Base-by-base conservation (phyloP, 2,329 filamentous ascomycete species). In the Cryphonectria naterciae region DNA sequence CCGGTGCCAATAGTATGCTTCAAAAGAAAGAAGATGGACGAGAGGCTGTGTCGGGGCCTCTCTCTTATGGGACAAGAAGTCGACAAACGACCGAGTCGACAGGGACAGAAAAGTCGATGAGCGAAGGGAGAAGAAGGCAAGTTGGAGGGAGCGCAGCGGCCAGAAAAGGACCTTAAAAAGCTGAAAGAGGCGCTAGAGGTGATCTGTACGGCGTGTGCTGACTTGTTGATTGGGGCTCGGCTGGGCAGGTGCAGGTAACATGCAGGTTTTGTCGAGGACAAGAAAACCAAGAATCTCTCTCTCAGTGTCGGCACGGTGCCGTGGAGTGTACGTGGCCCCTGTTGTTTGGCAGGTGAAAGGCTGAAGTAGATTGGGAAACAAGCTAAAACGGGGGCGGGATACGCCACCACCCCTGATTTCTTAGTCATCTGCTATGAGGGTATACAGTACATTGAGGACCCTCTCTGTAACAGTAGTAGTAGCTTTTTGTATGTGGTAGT, bases 31-130 rank as follows among this genome's bases (percentile, higher is more conserved):
- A 11, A 19, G 28, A 67, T 41, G 65, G 39, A 58, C 54, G 13
- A 56, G 65, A 58, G 49, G 83, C 43, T 65, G 63, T 65, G 63
- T 8, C 63, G 35, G 63, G 63, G 63, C 63, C 63, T 65, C 63
- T 39, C 37, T 28, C 10, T 37, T 28, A 6, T 39, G 32, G 28
- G 25, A 46, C 7, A 22, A 43, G 19, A 37, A 43, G 41, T 49
- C 63, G 41, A 41, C 39, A 35, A 64, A 65, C 63, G 63, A 65
- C 63, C 7, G 41, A 15, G 63, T 52, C 43, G 41, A 43, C n/a
- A 19, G 17, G 35, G n/a, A 49, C n/a, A 1, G 15, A 13, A 5
- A 25, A 64, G 41, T 4, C 15, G 62, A n/a, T 25, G 25, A 62
- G 61, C 58, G 58, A 62, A 43, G 37, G 54, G 25, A 58, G 58